Conservation (phyloP, 2,329 filamentous ascomycete species). For the Phyllosticta paracitricarpa region DNA sequence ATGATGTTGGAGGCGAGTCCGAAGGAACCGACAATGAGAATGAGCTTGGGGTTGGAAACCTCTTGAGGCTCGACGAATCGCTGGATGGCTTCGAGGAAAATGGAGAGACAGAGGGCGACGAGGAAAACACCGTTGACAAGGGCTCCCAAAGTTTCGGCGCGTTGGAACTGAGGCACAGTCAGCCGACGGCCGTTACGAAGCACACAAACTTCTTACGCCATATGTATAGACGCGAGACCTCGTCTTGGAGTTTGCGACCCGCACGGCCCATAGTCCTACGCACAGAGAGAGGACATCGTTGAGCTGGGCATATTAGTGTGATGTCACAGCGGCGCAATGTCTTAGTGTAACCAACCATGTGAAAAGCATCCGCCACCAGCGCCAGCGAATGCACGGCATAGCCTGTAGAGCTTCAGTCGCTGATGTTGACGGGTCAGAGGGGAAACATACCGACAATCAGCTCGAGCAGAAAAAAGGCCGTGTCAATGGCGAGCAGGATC, state of each 20-base stretch:
- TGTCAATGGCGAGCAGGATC: conserved; percentile 85
- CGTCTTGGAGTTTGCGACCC: conserved; percentile 70
- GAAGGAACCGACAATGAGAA: conserved; percentile 78
- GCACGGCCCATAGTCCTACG: conserved; percentile 92
- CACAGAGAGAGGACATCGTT: conserved; percentile 94
- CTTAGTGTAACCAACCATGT: conserved; percentile 61
- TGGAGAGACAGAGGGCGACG: conserved; percentile 90
- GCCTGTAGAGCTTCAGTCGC: conserved; percentile 33
- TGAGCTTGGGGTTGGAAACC: conserved; percentile 74
- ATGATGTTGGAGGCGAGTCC: conserved; percentile 82
- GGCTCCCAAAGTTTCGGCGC: conserved; percentile 90
- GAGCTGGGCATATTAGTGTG: conserved; percentile 43
- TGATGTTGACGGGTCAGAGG: not conserved
- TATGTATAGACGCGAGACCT: conserved; percentile 88
- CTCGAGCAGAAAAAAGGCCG: conserved; percentile 83
- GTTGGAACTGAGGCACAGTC: conserved; percentile 63
- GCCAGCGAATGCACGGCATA: conserved; percentile 85
- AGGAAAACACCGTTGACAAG: conserved; percentile 97
- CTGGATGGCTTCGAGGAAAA: conserved; percentile 88
- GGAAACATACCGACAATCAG: conserved; percentile 54
- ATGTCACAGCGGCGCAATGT: not conserved
- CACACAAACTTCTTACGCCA: conserved; percentile 50
- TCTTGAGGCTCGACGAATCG: conserved; percentile 85
- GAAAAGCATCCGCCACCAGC: conserved; percentile 91
- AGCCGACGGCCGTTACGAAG: not conserved